These are phyloP conservation scores for Plasmopara muralis DNA, from an alignment of 352 stramenopile genomes.

Conservation along the genomic window DNA sequence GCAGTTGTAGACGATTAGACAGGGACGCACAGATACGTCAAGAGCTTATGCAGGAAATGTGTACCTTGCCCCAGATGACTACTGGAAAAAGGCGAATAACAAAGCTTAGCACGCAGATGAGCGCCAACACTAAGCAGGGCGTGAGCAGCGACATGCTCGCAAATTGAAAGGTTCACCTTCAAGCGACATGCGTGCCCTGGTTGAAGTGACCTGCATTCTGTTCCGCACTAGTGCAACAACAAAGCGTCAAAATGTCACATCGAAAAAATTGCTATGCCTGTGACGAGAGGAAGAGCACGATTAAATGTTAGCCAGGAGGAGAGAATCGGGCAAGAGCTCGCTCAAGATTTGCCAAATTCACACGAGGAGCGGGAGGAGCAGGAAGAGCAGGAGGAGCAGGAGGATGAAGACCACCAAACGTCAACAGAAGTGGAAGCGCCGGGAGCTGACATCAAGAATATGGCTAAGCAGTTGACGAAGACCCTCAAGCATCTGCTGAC, in stretches of 20 bases:
- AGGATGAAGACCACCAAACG: conserved; percentile 12
- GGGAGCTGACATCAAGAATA: conserved; percentile 24
- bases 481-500: conserved; percentile 31
- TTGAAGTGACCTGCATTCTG: conserved; percentile 38
- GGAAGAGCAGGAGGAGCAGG: conserved; percentile 15
- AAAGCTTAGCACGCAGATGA: conserved; percentile 86
- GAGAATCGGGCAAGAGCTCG: conserved; percentile 12
- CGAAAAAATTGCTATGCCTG: conserved; percentile 18
- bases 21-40: neutral
- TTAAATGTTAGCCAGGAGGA: conserved; percentile 26
- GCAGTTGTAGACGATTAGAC: conserved; percentile 1
- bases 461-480: conserved; percentile 28
- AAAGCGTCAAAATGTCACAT: neutral
- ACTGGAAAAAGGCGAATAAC: conserved; percentile 89
- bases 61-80: conserved; percentile 83
- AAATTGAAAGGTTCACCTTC: conserved; percentile 27
- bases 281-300: conserved; percentile 29
- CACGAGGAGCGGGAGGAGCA: conserved; percentile 4
- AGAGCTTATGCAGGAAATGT: conserved; percentile 9
- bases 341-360: neutral
- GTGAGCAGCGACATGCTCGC: conserved; percentile 20
- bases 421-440: conserved; percentile 8
- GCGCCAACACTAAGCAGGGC: conserved; percentile 47
- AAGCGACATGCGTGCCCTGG: conserved; percentile 16
- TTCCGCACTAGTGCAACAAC: conserved; percentile 10